Percentiles rank a stretch among this genome's conserved stretches.
phyloP scores from a whole-genome alignment of 139 green algal species.

The Coccomyxa sp. region DNA sequence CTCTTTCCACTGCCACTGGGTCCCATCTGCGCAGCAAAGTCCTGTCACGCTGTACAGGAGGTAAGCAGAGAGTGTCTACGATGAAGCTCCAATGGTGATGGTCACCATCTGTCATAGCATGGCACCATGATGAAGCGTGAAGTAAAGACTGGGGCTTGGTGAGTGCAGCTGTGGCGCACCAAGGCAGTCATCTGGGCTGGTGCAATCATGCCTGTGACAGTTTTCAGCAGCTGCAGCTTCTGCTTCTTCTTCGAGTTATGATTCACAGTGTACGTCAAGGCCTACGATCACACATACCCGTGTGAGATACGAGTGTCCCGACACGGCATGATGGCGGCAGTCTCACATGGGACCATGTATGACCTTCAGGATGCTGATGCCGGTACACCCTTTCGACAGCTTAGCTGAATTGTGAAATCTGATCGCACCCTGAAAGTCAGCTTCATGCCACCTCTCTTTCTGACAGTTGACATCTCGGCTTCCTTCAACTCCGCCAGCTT shows the following conservation, averaged over 20 bases:
- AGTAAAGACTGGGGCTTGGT: no score
- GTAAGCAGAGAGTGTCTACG: background rate
- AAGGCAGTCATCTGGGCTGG: constrained; percentile 69
- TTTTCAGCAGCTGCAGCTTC: constrained; percentile 47
- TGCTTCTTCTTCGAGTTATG: constrained; percentile 47
- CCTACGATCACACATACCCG: constrained; percentile 17
- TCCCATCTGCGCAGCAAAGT: constrained; percentile 12
- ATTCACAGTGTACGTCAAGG: constrained; percentile 48
- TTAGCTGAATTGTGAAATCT: no score
- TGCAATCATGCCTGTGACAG: constrained; percentile 54
- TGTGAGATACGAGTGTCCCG: background rate
- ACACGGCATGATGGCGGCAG: background rate
- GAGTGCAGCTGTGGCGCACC: background rate
- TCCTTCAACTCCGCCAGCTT: background rate
- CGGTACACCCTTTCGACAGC: no score
- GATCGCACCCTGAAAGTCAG: background rate
- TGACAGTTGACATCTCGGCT: background rate
- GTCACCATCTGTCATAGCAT: no score
- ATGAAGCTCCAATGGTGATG: background rate
- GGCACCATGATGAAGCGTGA: background rate
- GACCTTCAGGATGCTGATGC: no score
- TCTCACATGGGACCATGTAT: no score
- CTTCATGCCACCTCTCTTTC: background rate
- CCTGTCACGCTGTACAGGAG: no score
- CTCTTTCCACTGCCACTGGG: constrained; percentile 8